phyloP scores from a whole-genome alignment of 2,329 filamentous ascomycete species.

The Rhynchosporium agropyri region DNA sequence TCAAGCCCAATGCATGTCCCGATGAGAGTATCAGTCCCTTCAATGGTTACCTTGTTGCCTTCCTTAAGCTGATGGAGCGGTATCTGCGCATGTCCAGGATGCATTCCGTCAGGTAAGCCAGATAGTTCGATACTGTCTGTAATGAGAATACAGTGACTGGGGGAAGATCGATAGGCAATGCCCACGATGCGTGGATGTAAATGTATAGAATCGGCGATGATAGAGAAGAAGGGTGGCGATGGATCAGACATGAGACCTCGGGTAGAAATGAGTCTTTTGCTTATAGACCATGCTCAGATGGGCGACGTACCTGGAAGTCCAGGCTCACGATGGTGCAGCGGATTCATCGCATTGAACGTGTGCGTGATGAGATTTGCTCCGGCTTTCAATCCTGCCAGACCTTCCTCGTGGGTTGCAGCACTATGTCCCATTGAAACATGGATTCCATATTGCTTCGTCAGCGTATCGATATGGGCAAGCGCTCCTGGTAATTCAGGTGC shows the following conservation, averaged over 20 bases:
- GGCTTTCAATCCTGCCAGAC: conserved; percentile 48
- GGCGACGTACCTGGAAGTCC: conserved; percentile 49
- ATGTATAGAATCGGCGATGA: conserved; percentile 58
- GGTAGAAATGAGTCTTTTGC: not conserved
- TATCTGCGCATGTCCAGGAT: conserved; percentile 56
- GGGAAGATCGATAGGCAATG: conserved; percentile 51
- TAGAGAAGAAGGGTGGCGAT: conserved; percentile 49
- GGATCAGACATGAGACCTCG: conserved; percentile 41
- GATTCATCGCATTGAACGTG: conserved; percentile 57
- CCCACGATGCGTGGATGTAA: conserved; percentile 53
- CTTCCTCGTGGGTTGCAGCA: conserved; percentile 51
- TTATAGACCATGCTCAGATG: not conserved
- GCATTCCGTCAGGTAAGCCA: conserved; percentile 53
- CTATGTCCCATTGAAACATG: conserved; percentile 47
- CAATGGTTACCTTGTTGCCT: conserved; percentile 53
- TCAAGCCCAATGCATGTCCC: conserved; percentile 55
- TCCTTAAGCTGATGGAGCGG: conserved; percentile 51
- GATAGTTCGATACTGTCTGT: conserved; percentile 59
- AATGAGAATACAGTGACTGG: conserved; percentile 52
- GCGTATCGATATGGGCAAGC: conserved; percentile 45
- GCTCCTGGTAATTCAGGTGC: conserved; percentile 54
- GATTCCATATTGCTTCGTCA: conserved; percentile 42
- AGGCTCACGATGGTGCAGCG: conserved; percentile 53
- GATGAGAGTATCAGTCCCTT: conserved; percentile 55
- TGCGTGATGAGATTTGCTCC: conserved; percentile 57